phyloP scores from a whole-genome alignment of 768 basidiomycete genomes.

The Gyrodon lividus region DNA sequence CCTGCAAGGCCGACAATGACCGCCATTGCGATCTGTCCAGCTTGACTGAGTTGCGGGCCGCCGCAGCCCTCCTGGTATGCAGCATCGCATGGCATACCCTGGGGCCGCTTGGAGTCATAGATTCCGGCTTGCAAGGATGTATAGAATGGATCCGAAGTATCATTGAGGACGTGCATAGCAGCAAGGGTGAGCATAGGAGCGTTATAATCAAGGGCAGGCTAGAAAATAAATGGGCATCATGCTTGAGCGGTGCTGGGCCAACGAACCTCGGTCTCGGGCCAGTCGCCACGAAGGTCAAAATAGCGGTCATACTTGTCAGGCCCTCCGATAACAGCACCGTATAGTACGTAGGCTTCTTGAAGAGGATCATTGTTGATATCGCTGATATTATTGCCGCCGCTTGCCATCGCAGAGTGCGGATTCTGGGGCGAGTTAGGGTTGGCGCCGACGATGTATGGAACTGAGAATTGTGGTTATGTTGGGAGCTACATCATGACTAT shows the following conservation, averaged over 20 bases:
- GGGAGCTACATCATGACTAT: not conserved
- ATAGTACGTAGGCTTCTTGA: constrained; percentile 73
- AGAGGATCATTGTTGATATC: constrained; percentile 71
- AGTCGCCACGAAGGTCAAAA: constrained; percentile 86
- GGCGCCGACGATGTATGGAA: constrained; percentile 74
- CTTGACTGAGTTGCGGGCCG: constrained; percentile 52
- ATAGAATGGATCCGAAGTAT: constrained; percentile 73
- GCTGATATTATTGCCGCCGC: constrained; percentile 71
- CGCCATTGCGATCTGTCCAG: constrained; percentile 69
- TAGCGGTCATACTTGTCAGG: constrained; percentile 74
- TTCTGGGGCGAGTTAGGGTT: constrained; percentile 91
- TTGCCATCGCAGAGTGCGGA: constrained; percentile 88
- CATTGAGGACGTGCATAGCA: constrained; percentile 71
- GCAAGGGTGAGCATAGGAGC: constrained; percentile 87
- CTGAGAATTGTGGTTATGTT: constrained; percentile 1
- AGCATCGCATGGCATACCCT: constrained; percentile 76
- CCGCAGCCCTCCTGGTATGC: constrained; percentile 57
- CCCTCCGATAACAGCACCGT: constrained; percentile 88
- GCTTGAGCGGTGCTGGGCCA: not conserved
- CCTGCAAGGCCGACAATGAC: constrained; percentile 64
- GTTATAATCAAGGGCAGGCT: constrained; percentile 87
- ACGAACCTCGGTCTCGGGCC: constrained; percentile 81
- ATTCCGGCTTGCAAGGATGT: constrained; percentile 67
- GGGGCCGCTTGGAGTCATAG: constrained; percentile 59
- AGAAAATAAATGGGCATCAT: constrained; percentile 13